phyloP scores from a whole-genome alignment of 2,329 filamentous ascomycete genomes.

The Graphiopsis chlorocephala region DNA sequence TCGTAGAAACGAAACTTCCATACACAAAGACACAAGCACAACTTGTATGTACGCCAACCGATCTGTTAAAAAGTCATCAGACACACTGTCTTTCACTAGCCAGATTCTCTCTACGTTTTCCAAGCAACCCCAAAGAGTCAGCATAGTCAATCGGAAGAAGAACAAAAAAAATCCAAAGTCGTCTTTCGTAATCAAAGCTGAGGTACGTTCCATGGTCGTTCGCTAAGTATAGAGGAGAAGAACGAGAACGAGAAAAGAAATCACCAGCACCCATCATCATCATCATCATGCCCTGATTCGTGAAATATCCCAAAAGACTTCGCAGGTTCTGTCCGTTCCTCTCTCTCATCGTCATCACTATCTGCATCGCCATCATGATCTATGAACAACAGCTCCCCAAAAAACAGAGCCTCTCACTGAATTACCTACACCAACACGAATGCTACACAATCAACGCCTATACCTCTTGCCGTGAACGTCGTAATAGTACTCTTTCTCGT shows the following conservation, averaged over 20 bases:
- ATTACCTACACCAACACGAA: not conserved
- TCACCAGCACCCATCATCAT: not conserved
- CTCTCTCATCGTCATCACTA: not conserved
- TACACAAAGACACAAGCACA: too few species aligned
- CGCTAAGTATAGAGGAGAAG: not conserved
- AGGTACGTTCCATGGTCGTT: not conserved
- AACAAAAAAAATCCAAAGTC: not conserved
- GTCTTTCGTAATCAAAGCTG: not conserved
- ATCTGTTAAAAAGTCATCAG: too few species aligned
- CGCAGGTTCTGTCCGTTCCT: not conserved
- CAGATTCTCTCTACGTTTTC: too few species aligned
- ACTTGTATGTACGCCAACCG: too few species aligned
- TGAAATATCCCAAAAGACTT: not conserved
- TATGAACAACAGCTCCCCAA: not conserved
- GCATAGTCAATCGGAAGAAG: too few species aligned
- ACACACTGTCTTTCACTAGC: too few species aligned
- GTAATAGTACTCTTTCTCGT: conserved; percentile 67
- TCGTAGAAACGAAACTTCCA: too few species aligned
- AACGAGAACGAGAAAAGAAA: not conserved
- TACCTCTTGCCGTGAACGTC: conserved; percentile 44
- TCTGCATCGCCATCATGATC: not conserved
- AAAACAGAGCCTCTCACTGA: not conserved
- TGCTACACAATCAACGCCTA: conserved; percentile 4
- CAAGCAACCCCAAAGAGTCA: too few species aligned
- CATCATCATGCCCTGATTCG: not conserved